These are phyloP conservation scores for Sophora flavescens DNA, from an alignment of 306 rosid species.

Conservation along the genomic window DNA sequence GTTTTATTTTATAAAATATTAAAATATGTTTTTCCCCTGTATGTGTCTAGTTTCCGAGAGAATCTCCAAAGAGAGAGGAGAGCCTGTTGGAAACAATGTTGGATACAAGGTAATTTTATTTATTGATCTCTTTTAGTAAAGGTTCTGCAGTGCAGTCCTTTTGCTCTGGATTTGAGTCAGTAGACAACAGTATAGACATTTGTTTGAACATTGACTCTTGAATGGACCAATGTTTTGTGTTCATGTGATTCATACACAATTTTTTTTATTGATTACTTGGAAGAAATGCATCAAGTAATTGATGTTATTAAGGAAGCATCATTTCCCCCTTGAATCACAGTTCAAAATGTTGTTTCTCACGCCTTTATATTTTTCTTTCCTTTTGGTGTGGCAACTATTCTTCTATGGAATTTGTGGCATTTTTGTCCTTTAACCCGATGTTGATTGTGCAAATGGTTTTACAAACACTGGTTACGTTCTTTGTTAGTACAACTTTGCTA, in stretches of 20 bases:
- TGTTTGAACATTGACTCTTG: neutral
- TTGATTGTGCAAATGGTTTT: conserved; percentile 27
- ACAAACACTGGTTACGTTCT: conserved; percentile 16
- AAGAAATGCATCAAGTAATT: conserved; percentile 1
- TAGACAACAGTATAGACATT: neutral
- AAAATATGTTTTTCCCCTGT: conserved; percentile 35
- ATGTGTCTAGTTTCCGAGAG: conserved; percentile 84
- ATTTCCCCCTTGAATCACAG: neutral
- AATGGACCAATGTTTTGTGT: conserved; percentile 7
- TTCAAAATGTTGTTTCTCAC: conserved; percentile 12
- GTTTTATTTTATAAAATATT: conserved; percentile 23
- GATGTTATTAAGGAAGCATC: conserved; percentile 5
- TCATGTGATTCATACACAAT: conserved; percentile 13
- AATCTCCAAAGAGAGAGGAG: conserved; percentile 86
- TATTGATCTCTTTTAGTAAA: conserved; percentile 37
- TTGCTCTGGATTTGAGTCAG: conserved; percentile 10
- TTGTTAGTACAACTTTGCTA: conserved; percentile 31
- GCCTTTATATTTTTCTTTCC: neutral
- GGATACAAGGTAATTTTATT: conserved; percentile 87
- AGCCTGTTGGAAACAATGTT: conserved; percentile 70
- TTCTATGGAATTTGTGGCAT: neutral
- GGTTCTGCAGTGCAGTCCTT: neutral
- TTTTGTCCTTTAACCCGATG: neutral
- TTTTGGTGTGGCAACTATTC: neutral
- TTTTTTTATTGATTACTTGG: conserved; percentile 5